Percentiles rank a stretch among this genome's conserved stretches.
Conservation (phyloP, 1,284 basidiomycete species). For the Volvariella volvacea region DNA sequence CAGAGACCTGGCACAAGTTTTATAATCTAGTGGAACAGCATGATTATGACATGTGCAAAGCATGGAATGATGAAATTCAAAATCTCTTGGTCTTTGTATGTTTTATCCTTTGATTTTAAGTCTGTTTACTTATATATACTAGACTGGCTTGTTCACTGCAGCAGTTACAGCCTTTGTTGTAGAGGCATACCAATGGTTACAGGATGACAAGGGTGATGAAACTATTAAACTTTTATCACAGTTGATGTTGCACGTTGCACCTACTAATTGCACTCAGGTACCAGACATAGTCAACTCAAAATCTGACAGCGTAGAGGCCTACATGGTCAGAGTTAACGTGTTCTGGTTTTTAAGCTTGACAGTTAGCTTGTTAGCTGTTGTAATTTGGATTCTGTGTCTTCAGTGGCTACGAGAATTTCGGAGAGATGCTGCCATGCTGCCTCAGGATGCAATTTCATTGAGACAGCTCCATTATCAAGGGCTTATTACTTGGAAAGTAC, state of each 20-base stretch:
- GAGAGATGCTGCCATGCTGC: background rate
- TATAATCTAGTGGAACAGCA: background rate
- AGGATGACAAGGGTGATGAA: background rate
- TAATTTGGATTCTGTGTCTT: background rate
- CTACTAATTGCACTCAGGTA: background rate
- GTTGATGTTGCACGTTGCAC: background rate
- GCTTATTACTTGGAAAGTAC: constrained; percentile 1
- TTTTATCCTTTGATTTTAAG: too few species aligned
- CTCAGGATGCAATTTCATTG: background rate
- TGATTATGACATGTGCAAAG: background rate
- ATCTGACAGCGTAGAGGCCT: background rate
- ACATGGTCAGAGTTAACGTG: background rate
- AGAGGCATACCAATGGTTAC: constrained; percentile 3
- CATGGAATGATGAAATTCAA: constrained; percentile 2
- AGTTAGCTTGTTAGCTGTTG: background rate
- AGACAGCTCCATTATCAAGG: background rate
- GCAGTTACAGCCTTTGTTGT: constrained; percentile 2
- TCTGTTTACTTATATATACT: too few species aligned
- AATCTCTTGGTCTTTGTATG: constrained; percentile 5
- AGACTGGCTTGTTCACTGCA: constrained; percentile 4
- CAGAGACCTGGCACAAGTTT: background rate
- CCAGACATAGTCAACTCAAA: background rate
- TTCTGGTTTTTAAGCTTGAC: constrained; percentile 2
- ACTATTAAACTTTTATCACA: constrained; percentile 1
- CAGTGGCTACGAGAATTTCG: constrained; percentile 1